Conservation (phyloP, 352 stramenopile species). For the Thraustochytrium striatum region DNA sequence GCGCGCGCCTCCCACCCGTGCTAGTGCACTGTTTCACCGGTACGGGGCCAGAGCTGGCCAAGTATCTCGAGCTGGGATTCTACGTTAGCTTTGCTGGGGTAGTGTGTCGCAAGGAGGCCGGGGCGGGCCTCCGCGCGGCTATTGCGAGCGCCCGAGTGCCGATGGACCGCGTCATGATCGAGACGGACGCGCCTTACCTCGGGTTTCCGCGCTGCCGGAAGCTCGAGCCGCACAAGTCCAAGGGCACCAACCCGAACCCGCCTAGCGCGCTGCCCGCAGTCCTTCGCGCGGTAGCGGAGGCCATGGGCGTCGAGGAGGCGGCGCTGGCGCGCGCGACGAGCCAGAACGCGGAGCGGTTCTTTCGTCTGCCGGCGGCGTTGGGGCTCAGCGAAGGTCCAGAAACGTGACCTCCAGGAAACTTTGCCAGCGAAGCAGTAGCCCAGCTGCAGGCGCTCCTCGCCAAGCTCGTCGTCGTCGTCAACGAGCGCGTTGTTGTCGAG, state of each 20-base stretch:
- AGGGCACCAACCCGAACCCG: constrained; percentile 11
- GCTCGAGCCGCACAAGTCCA: not conserved
- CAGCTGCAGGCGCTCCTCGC: not conserved
- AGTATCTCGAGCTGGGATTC: constrained; percentile 32
- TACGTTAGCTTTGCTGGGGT: constrained; percentile 38
- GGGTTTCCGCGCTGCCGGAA: constrained; percentile 45
- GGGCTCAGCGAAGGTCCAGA: not conserved
- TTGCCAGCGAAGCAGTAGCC: constrained; percentile 38
- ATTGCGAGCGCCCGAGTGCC: not conserved
- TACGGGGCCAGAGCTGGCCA: not conserved
- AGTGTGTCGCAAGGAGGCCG: constrained; percentile 2
- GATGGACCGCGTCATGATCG: constrained; percentile 44
- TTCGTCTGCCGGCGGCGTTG: not conserved
- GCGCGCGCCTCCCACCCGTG: not conserved
- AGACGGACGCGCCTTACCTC: constrained; percentile 61
- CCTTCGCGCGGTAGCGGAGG: not conserved
- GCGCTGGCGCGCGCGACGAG: not conserved
- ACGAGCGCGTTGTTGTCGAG: not conserved
- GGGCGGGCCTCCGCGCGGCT: not conserved
- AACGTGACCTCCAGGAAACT: not conserved
- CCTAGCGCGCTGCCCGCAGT: constrained; percentile 3
- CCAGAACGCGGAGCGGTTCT: not conserved
- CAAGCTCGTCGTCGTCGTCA: constrained; percentile 29
- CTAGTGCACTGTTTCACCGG: constrained; percentile 51
- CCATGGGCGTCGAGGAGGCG: not conserved